phyloP scores from a whole-genome alignment of 495 filamentous ascomycete species.

The Amorphotheca resinae region DNA sequence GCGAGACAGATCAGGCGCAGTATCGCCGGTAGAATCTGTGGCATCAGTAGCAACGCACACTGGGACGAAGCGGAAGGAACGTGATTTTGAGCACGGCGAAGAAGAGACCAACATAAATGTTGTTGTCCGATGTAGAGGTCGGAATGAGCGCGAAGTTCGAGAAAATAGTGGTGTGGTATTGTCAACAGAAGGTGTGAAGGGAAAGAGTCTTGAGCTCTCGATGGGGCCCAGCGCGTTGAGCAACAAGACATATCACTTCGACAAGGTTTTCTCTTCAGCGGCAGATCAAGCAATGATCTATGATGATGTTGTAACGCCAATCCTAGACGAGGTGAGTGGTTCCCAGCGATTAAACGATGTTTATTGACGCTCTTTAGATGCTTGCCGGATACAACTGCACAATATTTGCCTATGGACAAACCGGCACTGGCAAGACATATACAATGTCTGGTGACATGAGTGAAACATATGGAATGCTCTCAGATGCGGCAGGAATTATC shows the following conservation, averaged over 20 bases:
- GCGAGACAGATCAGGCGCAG: conserved; percentile 31
- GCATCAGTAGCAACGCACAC: conserved; percentile 32
- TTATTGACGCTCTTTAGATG: conserved; percentile 66
- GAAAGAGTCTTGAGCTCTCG: conserved; percentile 68
- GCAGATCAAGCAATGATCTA: conserved; percentile 88
- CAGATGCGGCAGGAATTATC: conserved; percentile 88
- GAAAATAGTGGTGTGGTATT: conserved; percentile 92
- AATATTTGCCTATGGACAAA: conserved; percentile 97
- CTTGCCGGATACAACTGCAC: conserved; percentile 95
- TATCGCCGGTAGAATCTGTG: conserved; percentile 55
- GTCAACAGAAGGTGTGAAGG: conserved; percentile 72
- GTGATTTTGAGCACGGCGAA: conserved; percentile 64
- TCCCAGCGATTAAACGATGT: too few species aligned
- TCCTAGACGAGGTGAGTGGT: conserved; percentile 70
- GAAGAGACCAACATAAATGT: conserved; percentile 96
- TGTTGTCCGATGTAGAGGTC: conserved; percentile 84
- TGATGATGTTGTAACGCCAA: conserved; percentile 84
- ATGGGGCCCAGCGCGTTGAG: conserved; percentile 88
- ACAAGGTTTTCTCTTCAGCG: conserved; percentile 91
- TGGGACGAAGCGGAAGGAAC: conserved; percentile 66
- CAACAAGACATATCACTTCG: conserved; percentile 94
- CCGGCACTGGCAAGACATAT: conserved; percentile 96
- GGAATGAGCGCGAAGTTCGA: conserved; percentile 79
- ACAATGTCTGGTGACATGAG: conserved; percentile 98
- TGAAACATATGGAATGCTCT: conserved; percentile 68